Conservation (phyloP, 75 land plant species). For the Picea sitchensis region DNA sequence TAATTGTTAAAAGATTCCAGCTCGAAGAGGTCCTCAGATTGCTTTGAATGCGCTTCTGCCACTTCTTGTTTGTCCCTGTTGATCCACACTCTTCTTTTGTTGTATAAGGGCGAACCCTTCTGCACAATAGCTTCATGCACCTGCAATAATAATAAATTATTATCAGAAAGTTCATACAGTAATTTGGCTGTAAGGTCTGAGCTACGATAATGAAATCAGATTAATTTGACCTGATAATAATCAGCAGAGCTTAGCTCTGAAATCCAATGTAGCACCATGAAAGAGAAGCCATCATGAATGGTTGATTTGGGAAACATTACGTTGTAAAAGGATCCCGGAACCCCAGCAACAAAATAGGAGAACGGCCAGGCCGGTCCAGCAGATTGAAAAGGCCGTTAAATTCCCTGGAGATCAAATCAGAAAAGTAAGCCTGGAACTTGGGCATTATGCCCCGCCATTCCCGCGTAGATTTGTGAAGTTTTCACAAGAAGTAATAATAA, state of each 20-base stretch:
- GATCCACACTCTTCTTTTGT: slow-evolving; percentile 8
- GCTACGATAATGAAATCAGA: no score
- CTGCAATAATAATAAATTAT: not conserved
- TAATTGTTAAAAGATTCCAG: no score
- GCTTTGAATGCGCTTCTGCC: not conserved
- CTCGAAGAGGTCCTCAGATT: slow-evolving; percentile 2
- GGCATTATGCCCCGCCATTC: not conserved
- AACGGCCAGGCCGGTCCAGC: not conserved
- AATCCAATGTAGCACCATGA: slow-evolving; percentile 11
- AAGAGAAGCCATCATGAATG: slow-evolving; percentile 19
- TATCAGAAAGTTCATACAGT: not conserved
- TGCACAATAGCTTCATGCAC: not conserved
- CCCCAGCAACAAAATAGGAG: slow-evolving; percentile 18
- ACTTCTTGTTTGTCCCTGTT: not conserved
- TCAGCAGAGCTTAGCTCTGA: no score
- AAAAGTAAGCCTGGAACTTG: slow-evolving; percentile 22
- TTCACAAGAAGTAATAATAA: not conserved
- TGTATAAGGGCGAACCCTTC: not conserved
- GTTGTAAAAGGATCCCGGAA: slow-evolving; percentile 24
- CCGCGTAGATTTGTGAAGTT: not conserved
- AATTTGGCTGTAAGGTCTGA: no score
- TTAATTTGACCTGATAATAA: no score
- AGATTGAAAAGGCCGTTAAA: slow-evolving; percentile 21
- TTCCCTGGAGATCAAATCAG: slow-evolving; percentile 24
- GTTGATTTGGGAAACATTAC: slow-evolving; percentile 15